Conservation (phyloP, 2,329 filamentous ascomycete species). For the Onygenales sp. region DNA sequence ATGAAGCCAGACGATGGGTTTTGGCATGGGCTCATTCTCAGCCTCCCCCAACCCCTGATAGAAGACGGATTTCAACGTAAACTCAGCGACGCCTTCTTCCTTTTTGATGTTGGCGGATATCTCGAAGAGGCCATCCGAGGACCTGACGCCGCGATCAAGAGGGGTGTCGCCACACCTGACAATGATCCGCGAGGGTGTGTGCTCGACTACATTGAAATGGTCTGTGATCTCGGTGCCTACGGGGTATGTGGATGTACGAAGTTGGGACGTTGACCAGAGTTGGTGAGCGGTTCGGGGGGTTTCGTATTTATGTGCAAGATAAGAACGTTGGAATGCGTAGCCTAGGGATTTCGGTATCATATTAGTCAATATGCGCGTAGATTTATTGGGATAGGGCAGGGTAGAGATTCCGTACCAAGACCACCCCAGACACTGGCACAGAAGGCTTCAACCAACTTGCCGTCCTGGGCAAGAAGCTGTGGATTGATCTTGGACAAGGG, state of each 20-base stretch:
- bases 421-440: conserved; percentile 60
- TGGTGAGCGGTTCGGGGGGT: conserved; percentile 47
- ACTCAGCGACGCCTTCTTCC: conserved; percentile 50
- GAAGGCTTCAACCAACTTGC: conserved; percentile 54
- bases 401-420: conserved; percentile 38
- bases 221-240: conserved; percentile 57
- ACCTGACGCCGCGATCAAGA: conserved; percentile 44
- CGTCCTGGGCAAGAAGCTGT: conserved; percentile 52
- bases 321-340: conserved; percentile 46
- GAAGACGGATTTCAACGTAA: conserved; percentile 57
- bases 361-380: too few relatives aligned
- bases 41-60: conserved; percentile 44
- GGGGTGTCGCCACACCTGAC: conserved; percentile 60
- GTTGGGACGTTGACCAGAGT: conserved; percentile 51
- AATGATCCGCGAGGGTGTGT: conserved; percentile 50
- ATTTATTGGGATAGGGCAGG: conserved; percentile 1
- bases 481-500: conserved; percentile 56
- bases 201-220: conserved; percentile 63
- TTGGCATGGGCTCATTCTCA: conserved; percentile 35
- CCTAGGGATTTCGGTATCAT: conserved; percentile 14
- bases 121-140: conserved; percentile 57
- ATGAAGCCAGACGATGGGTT: conserved; percentile 42
- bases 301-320: conserved; percentile 51
- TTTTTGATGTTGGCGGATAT: conserved; percentile 53
- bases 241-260: conserved; percentile 49